Percentiles rank a stretch among this genome's conserved stretches.
phyloP scores from a whole-genome alignment of 2,329 filamentous ascomycete genomes.

The Colletotrichum liriopes region DNA sequence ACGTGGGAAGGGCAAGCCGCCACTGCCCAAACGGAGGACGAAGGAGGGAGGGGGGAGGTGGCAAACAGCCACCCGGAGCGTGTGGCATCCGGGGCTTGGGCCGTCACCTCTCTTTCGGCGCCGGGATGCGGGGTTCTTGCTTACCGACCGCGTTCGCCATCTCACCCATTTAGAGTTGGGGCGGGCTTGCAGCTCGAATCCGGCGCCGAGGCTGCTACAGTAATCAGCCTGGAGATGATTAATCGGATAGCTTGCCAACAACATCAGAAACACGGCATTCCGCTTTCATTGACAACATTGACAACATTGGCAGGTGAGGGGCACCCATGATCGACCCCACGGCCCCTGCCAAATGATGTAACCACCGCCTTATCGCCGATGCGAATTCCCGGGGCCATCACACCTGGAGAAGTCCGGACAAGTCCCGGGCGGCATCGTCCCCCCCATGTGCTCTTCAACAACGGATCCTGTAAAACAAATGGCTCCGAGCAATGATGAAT shows the following conservation, averaged over 20 bases:
- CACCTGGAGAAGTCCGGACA: slow-evolving; percentile 4
- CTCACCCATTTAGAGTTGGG: neutral
- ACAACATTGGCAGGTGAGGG: neutral
- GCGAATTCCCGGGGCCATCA: neutral
- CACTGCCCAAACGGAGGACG: neutral
- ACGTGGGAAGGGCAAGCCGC: neutral
- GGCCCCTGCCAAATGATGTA: slow-evolving; percentile 15
- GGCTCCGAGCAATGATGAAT: neutral
- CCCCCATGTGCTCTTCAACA: neutral
- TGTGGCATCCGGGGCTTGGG: neutral
- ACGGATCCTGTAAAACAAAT: no score
- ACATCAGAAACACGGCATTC: neutral
- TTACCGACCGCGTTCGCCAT: neutral
- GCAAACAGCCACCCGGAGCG: neutral
- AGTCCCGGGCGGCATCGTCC: neutral
- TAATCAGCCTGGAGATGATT: no score
- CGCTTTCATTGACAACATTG: neutral
- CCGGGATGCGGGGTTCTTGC: slow-evolving; percentile 10
- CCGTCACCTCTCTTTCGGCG: slow-evolving; percentile 3
- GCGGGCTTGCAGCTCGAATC: no score
- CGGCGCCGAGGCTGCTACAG: slow-evolving; percentile 3
- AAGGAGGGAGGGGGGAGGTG: neutral
- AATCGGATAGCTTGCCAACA: neutral
- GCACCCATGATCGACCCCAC: slow-evolving; percentile 2
- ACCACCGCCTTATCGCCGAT: slow-evolving; percentile 21